Conservation (phyloP, 345 rosid genomes). For the Rhodomyrtus tomentosa region DNA sequence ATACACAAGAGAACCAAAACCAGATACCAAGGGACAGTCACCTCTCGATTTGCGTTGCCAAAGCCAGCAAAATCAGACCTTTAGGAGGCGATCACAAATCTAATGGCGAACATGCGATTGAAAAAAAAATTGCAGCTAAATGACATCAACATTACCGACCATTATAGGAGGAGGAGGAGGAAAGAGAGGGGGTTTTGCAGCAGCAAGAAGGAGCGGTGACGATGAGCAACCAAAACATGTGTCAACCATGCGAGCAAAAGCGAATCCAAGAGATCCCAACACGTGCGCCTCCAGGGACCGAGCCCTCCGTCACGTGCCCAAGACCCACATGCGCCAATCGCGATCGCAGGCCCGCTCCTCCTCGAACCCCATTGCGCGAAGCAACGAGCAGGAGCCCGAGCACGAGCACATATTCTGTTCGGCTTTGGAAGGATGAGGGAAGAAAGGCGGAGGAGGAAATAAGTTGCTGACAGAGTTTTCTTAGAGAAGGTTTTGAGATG, state of each 20-base stretch:
- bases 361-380: not conserved
- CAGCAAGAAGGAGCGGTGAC: not conserved
- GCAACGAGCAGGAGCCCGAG: not conserved
- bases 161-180: not conserved
- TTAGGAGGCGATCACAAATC: not conserved
- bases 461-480: not conserved
- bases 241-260: not conserved
- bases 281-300: not conserved
- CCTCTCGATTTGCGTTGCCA: not conserved
- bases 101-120: not conserved
- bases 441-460: not conserved
- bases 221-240: not conserved
- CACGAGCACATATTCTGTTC: not conserved
- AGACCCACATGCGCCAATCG: not conserved
- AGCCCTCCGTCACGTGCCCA: not conserved
- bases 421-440: not conserved
- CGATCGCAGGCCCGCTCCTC: not conserved
- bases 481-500: not conserved
- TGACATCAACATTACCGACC: not conserved
- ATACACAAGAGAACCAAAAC: not conserved
- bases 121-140: not conserved
- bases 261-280: not conserved
- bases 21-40: not conserved
- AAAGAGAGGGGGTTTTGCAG: not conserved
- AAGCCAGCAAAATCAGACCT: not conserved